Evolutionary conservation across 306 rosid species (phyloP), one percentile per base, ranked within the genome.

Genomic region (Myrica gale): DNA sequence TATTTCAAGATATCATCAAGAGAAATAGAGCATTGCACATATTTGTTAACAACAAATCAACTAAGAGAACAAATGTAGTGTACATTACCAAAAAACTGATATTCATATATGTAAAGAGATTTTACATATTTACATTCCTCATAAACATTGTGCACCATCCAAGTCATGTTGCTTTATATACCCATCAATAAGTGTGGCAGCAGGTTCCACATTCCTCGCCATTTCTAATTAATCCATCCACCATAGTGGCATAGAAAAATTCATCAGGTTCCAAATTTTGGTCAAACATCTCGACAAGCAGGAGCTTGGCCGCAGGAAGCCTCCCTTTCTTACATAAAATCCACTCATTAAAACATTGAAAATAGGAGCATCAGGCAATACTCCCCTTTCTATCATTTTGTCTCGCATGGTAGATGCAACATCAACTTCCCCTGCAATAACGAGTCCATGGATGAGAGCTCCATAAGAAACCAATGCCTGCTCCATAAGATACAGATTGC

Each of bases 271-370:
- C 82, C 68, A 93, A 67, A 54, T 86, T 86, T 71, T 37, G 93
- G 79, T 87, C 88, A 67, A 93, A 91, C 98, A 91, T 93, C 84
- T 89, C 91, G 13, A 82, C 75, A 81, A 91, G 87, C 55, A 93
- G 85, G 55, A 73, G 65, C 86, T 86, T 88, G 56, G 91, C 93
- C 74, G 81, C 83, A 83, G 96, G 82, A 84, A 93, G 81, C 71
- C 85, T 89, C 72, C 93, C 89, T 81, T 82, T 87, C 89, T 88
- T 93, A 80, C 83, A 89, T 54, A 93, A n/a, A n/a, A 91, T 58
- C 97, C 96, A 74, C 81, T 91, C 82, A 91, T 85, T 79, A 93
- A 84, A 75, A 93, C 86, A 88, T 93, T 93, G 86, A 85, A 93
- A 81, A 93, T 85, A 73, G 54, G 81, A 79, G 93, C 89, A 87